A percentile compares a stretch with the other conserved stretches of the same genome.
phyloP scores from a whole-genome alignment of 768 basidiomycete species.

The Sarcomyxa edulis region DNA sequence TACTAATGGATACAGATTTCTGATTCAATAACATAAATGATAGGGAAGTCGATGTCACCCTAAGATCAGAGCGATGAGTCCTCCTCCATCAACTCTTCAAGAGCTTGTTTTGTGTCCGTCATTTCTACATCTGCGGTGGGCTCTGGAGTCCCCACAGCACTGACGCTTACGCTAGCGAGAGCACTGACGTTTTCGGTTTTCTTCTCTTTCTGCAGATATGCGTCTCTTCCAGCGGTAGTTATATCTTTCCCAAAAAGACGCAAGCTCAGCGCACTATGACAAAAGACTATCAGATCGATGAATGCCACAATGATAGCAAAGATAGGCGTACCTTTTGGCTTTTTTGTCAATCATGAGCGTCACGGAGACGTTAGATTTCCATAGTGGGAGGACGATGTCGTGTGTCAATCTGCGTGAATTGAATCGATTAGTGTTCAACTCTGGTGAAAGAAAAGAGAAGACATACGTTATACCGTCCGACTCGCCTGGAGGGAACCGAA shows the following conservation, averaged over 20 bases:
- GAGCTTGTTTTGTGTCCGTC: too few species aligned
- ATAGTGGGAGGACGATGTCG: slow-evolving; percentile 86
- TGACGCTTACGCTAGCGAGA: too few species aligned
- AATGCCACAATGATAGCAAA: neutral
- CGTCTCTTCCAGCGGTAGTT: slow-evolving; percentile 42
- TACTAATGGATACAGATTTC: too few species aligned
- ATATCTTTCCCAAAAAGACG: slow-evolving; percentile 82
- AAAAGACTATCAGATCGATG: slow-evolving; percentile 3
- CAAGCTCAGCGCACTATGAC: slow-evolving; percentile 73
- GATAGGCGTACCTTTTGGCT: slow-evolving; percentile 71
- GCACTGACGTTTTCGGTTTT: too few species aligned
- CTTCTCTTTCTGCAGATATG: slow-evolving; percentile 11
- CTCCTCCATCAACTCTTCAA: too few species aligned
- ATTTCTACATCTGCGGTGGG: too few species aligned
- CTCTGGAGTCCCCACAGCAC: too few species aligned
- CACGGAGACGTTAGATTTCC: slow-evolving; percentile 88
- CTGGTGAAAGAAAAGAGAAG: neutral
- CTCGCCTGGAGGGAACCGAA: slow-evolving; percentile 57
- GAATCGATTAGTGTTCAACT: slow-evolving; percentile 4
- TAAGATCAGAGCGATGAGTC: too few species aligned
- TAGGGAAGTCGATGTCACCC: too few species aligned
- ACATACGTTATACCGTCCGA: slow-evolving; percentile 52
- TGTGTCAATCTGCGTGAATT: slow-evolving; percentile 55
- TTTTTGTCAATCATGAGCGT: slow-evolving; percentile 95
- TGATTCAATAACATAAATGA: too few species aligned